Evolutionary conservation across 1,284 basidiomycete species (phyloP).

Genomic region (Tylopilus sp.): DNA sequence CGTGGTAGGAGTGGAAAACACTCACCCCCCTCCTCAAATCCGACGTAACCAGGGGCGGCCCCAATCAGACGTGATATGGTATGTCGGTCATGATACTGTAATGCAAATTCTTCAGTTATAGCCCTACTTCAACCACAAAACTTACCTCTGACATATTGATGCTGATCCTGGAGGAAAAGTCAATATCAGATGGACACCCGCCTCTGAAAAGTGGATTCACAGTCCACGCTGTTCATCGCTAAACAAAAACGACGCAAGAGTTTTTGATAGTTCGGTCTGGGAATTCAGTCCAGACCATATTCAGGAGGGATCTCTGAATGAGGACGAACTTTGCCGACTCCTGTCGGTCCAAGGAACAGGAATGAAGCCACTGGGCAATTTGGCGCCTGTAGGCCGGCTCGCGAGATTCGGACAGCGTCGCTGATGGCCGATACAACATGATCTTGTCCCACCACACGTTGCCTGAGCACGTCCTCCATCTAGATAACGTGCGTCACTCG

Average conservation of each 20-base stretch:
- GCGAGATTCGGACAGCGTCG: conserved; percentile 86
- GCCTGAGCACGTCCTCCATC: conserved; percentile 81
- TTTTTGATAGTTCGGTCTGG: conserved; percentile 86
- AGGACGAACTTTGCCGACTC: conserved; percentile 66
- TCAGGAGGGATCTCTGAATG: background rate
- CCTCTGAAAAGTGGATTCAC: conserved; percentile 40
- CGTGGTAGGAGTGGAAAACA: background rate
- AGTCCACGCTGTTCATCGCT: conserved; percentile 82
- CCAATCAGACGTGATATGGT: conserved; percentile 89
- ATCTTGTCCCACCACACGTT: conserved; percentile 86
- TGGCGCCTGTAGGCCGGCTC: conserved; percentile 84
- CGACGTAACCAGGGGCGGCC: conserved; percentile 90
- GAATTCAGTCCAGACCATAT: conserved; percentile 3
- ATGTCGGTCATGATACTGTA: conserved; percentile 81
- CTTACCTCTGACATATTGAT: conserved; percentile 83
- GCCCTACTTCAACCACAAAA: background rate
- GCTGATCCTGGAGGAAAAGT: conserved; percentile 55
- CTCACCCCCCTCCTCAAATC: conserved; percentile 84
- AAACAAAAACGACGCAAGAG: conserved; percentile 82
- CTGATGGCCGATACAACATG: conserved; percentile 77
- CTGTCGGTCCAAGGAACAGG: conserved; percentile 87
- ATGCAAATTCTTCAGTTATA: background rate
- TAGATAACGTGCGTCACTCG: conserved; percentile 30
- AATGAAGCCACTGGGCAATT: conserved; percentile 89
- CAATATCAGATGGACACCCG: background rate